Conservation (phyloP, 1,139 yeast genomes). For the Martiniozyma asiatica region DNA sequence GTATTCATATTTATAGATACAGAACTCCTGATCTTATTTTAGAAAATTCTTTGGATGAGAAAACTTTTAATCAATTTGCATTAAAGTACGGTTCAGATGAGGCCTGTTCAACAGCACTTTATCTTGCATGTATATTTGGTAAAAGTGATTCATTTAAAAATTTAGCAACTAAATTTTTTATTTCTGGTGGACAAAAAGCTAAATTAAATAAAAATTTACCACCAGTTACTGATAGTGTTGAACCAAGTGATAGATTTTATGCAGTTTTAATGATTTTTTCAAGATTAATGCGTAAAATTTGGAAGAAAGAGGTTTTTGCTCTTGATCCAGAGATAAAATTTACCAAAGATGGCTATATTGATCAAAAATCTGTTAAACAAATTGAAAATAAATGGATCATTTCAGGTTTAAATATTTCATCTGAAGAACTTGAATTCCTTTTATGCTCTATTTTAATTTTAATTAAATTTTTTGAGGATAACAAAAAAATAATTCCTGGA, state of each 20-base stretch:
- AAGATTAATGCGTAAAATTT: constrained; percentile 63
- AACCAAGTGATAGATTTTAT: constrained; percentile 82
- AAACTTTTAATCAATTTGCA: constrained; percentile 33
- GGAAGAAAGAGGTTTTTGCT: constrained; percentile 65
- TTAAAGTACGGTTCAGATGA: constrained; percentile 55
- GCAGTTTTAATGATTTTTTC: constrained; percentile 78
- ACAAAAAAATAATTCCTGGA: constrained; percentile 55
- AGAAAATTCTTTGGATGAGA: constrained; percentile 52
- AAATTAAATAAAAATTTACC: constrained; percentile 28
- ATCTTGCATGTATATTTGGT: constrained; percentile 66
- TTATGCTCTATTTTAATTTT: constrained; percentile 55
- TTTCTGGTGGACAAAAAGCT: constrained; percentile 45
- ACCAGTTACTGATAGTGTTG: constrained; percentile 55
- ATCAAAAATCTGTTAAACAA: constrained; percentile 32
- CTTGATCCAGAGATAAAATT: constrained; percentile 33
- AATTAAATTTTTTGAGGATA: constrained; percentile 43
- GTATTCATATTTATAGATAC: constrained; percentile 64
- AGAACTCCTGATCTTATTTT: constrained; percentile 72
- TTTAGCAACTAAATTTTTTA: constrained; percentile 39
- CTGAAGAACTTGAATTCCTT: constrained; percentile 49
- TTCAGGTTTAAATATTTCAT: constrained; percentile 36
- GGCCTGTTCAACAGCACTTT: constrained; percentile 77
- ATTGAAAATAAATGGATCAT: constrained; percentile 27
- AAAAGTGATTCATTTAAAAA: constrained; percentile 40
- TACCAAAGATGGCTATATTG: constrained; percentile 26